Evolutionary conservation across 345 rosid species (phyloP).

Genomic region (Excoecaria agallocha): DNA sequence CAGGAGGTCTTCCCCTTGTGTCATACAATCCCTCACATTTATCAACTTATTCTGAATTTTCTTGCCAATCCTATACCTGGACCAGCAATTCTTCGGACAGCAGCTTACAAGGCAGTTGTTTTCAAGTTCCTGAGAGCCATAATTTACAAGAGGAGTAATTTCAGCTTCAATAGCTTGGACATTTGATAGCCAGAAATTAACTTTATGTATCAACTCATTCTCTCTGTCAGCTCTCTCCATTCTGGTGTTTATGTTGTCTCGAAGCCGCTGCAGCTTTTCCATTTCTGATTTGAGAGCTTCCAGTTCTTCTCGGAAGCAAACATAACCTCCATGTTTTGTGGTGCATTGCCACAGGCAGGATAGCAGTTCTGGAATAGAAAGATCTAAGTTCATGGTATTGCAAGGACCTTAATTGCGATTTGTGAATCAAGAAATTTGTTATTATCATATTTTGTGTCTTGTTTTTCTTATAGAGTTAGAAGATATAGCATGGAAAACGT

Average conservation of each 20-base stretch:
- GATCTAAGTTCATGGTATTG: neutral
- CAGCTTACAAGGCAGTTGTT: conserved; percentile 21
- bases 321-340: conserved; percentile 4
- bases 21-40: neutral
- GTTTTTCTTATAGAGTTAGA: no score
- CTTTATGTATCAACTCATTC: neutral
- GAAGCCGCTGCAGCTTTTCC: neutral
- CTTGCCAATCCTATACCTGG: conserved; percentile 28
- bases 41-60: neutral
- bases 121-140: conserved; percentile 12
- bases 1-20: neutral
- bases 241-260: neutral
- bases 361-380: conserved; percentile 1
- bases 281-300: neutral
- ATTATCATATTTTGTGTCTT: no score
- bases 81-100: conserved; percentile 15
- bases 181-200: conserved; percentile 6
- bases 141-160: neutral
- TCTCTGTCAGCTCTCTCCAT: neutral
- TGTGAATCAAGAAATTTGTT: no score
- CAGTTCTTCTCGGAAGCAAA: neutral
- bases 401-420: no score
- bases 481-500: no score
- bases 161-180: neutral
- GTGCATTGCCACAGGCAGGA: conserved; percentile 2